Evolutionary conservation across 768 basidiomycete species (phyloP).

Genomic region (Boletus barrowsii): DNA sequence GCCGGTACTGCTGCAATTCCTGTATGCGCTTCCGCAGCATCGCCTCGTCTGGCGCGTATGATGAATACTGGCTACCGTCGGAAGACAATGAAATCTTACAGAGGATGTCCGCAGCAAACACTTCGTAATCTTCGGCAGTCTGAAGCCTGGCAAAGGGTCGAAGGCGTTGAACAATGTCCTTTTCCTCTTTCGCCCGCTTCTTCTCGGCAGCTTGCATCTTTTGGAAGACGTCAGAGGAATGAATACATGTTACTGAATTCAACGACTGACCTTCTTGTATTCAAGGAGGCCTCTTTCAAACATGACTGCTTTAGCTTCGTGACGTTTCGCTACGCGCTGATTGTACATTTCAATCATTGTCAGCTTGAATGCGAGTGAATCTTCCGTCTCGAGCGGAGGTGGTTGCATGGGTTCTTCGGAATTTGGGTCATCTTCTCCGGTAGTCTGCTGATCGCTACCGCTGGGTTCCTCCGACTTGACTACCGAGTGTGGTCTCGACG

Average conservation of each 20-base stretch:
- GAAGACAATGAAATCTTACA: constrained; percentile 50
- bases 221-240: neutral
- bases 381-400: constrained; percentile 77
- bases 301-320: constrained; percentile 83
- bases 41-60: constrained; percentile 66
- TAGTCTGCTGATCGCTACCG: constrained; percentile 30
- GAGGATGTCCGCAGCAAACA: constrained; percentile 81
- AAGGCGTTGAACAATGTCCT: constrained; percentile 83
- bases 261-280: constrained; percentile 78
- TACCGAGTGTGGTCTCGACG: constrained; percentile 23
- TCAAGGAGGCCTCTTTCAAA: constrained; percentile 90
- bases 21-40: constrained; percentile 83
- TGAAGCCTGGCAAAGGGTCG: constrained; percentile 90
- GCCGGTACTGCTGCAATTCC: constrained; percentile 88
- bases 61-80: neutral
- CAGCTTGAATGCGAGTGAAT: constrained; percentile 85
- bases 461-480: constrained; percentile 46
- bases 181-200: constrained; percentile 87
- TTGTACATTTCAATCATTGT: constrained; percentile 88
- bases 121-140: constrained; percentile 88
- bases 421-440: constrained; percentile 56
- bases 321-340: constrained; percentile 80
- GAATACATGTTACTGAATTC: too few relatives aligned
- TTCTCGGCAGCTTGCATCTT: constrained; percentile 91
- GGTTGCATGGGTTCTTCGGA: constrained; percentile 66